Percentiles rank a stretch among this genome's conserved stretches.
Evolutionary conservation across 2,329 filamentous ascomycete species (phyloP).

Genomic region (Aspergillus glaucus): DNA sequence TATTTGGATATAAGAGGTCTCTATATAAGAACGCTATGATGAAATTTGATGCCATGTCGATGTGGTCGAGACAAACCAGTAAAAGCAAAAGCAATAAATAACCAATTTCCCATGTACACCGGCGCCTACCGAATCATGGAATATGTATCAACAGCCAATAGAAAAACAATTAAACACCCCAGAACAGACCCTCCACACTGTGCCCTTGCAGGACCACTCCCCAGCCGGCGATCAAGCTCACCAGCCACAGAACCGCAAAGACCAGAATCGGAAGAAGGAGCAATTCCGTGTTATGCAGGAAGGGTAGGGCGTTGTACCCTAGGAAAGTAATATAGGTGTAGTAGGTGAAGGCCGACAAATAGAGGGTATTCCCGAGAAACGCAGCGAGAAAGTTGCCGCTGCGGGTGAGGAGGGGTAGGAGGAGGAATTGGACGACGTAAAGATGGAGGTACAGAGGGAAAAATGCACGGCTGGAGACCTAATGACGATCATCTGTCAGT

Average conservation of each 20-base stretch:
- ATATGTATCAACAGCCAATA: conserved; percentile 1
- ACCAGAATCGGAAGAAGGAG: conserved; percentile 57
- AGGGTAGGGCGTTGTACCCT: conserved; percentile 63
- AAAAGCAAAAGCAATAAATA: conserved; percentile 5
- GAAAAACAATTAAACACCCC: conserved; percentile 29
- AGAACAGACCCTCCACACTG: conserved; percentile 39
- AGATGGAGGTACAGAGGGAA: conserved; percentile 62
- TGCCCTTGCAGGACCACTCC: conserved; percentile 40
- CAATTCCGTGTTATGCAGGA: conserved; percentile 61
- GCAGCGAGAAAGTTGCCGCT: conserved; percentile 40
- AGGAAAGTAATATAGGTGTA: conserved; percentile 65
- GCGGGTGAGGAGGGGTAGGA: conserved; percentile 53
- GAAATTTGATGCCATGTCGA: background rate
- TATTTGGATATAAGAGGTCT: background rate
- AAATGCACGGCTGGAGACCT: conserved; percentile 60
- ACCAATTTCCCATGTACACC: conserved; percentile 18
- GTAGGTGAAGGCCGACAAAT: conserved; percentile 59
- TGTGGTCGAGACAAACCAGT: background rate
- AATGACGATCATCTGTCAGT: background rate
- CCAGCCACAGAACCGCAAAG: conserved; percentile 54
- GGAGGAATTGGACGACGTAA: conserved; percentile 61
- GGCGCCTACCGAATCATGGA: conserved; percentile 12
- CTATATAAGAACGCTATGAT: background rate
- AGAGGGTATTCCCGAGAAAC: conserved; percentile 60
- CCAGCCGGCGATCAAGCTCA: conserved; percentile 44